Conservation (phyloP, 1,284 basidiomycete genomes). For the Ustilago trichophora region DNA sequence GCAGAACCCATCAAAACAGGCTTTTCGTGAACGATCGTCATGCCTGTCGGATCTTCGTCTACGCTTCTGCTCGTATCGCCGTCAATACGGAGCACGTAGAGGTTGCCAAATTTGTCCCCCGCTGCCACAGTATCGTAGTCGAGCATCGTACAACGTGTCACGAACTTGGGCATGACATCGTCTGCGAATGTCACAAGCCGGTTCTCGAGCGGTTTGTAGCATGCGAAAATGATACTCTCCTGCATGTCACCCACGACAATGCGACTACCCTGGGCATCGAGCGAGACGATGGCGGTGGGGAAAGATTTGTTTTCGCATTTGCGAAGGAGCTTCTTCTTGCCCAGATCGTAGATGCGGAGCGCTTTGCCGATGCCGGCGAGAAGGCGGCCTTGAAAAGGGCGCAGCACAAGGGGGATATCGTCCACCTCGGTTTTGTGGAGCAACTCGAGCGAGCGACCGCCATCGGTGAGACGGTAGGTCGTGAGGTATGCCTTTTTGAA, state of each 20-base stretch:
- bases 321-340: slow-evolving; percentile 94
- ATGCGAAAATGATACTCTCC: slow-evolving; percentile 88
- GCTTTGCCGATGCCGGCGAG: slow-evolving; percentile 92
- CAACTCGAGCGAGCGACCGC: slow-evolving; percentile 83
- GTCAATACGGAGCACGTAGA: slow-evolving; percentile 91
- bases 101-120: slow-evolving; percentile 95
- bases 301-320: slow-evolving; percentile 96
- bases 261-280: slow-evolving; percentile 90
- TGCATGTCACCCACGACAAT: slow-evolving; percentile 97
- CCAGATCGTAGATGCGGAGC: slow-evolving; percentile 91
- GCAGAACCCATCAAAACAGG: slow-evolving; percentile 91
- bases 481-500: slow-evolving; percentile 87
- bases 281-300: slow-evolving; percentile 82
- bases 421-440: slow-evolving; percentile 96
- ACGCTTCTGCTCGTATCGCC: slow-evolving; percentile 84
- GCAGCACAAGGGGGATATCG: slow-evolving; percentile 86
- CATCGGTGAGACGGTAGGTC: slow-evolving; percentile 83
- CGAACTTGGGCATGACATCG: slow-evolving; percentile 89
- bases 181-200: slow-evolving; percentile 94
- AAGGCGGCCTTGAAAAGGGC: slow-evolving; percentile 91
- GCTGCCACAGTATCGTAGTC: slow-evolving; percentile 95
- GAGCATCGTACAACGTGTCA: slow-evolving; percentile 83
- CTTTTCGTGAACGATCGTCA: slow-evolving; percentile 94
- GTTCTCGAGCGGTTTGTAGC: slow-evolving; percentile 94
- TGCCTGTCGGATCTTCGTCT: slow-evolving; percentile 96